A percentile compares a stretch with the other conserved stretches of the same genome.
phyloP scores from a whole-genome alignment of 208 protist genomes.

The Trypanosoma brucei region DNA sequence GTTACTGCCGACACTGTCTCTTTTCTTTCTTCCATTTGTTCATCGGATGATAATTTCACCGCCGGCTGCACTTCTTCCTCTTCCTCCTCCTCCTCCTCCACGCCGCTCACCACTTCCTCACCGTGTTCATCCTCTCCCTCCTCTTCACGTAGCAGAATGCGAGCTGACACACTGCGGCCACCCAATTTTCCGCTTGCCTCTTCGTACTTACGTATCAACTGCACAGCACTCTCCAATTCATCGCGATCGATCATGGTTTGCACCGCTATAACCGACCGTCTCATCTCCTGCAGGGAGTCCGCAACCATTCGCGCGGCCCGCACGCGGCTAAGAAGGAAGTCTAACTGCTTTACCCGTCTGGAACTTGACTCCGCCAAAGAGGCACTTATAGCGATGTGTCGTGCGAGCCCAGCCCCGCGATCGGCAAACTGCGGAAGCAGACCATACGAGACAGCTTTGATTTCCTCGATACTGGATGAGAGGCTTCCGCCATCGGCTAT shows the following conservation, averaged over 20 bases:
- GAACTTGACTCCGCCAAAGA: constrained; percentile 50
- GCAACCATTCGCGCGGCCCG: constrained; percentile 41
- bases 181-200: constrained; percentile 38
- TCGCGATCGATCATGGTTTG: constrained; percentile 24
- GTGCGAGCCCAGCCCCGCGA: constrained; percentile 37
- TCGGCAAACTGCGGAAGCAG: constrained; percentile 46
- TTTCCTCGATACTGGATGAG: constrained; percentile 30
- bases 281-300: constrained; percentile 45
- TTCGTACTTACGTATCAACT: constrained; percentile 61
- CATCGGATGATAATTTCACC: background rate
- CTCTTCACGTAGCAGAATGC: background rate
- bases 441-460: constrained; percentile 37
- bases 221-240: constrained; percentile 49
- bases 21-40: background rate
- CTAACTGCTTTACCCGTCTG: constrained; percentile 34
- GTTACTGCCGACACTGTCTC: background rate
- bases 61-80: background rate
- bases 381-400: constrained; percentile 44
- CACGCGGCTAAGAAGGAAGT: constrained; percentile 54
- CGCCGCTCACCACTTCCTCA: background rate
- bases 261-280: constrained; percentile 30
- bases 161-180: background rate
- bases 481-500: constrained; percentile 21
- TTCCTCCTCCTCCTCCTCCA: background rate
- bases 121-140: constrained; percentile 4